Evolutionary conservation across 2,329 filamentous ascomycete genomes (phyloP).

Genomic region (Neoarthrinium moseri): DNA sequence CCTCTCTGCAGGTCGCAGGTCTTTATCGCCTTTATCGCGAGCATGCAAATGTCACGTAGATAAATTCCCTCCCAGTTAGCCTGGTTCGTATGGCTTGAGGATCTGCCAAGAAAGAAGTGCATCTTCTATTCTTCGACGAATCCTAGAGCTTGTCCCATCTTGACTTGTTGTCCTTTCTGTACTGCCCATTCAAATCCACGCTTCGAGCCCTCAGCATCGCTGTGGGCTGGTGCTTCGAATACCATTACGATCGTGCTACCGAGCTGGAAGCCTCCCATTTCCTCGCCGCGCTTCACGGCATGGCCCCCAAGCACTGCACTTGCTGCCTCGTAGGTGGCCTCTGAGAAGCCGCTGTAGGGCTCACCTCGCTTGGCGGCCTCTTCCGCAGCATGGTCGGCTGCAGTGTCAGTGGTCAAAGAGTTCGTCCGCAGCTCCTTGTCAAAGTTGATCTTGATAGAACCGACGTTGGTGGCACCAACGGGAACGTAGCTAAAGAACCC

Average conservation of each 20-base stretch:
- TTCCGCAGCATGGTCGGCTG: constrained; percentile 81
- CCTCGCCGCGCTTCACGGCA: constrained; percentile 81
- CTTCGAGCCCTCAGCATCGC: constrained; percentile 43
- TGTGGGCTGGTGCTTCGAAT: constrained; percentile 84
- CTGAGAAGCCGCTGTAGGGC: constrained; percentile 84
- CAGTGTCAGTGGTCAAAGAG: constrained; percentile 87
- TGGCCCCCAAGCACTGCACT: constrained; percentile 79
- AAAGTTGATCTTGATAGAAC: constrained; percentile 96
- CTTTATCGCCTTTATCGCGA: not conserved
- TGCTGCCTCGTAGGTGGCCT: constrained; percentile 82
- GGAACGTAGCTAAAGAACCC: constrained; percentile 97
- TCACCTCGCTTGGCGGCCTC: constrained; percentile 74
- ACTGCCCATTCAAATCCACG: constrained; percentile 84
- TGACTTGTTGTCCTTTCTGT: constrained; percentile 82
- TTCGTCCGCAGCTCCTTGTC: constrained; percentile 93
- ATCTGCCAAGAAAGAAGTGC: no score
- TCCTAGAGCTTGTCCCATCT: constrained; percentile 85
- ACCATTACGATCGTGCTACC: constrained; percentile 94
- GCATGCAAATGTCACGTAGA: not conserved
- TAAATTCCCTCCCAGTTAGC: not conserved
- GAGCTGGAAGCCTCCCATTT: constrained; percentile 97
- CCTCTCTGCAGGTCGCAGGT: not conserved
- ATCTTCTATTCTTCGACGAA: constrained; percentile 54
- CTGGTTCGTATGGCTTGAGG: no score
- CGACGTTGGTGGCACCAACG: constrained; percentile 95